phyloP scores from a whole-genome alignment of 2,329 filamentous ascomycete species.

The Fusarium longipes region DNA sequence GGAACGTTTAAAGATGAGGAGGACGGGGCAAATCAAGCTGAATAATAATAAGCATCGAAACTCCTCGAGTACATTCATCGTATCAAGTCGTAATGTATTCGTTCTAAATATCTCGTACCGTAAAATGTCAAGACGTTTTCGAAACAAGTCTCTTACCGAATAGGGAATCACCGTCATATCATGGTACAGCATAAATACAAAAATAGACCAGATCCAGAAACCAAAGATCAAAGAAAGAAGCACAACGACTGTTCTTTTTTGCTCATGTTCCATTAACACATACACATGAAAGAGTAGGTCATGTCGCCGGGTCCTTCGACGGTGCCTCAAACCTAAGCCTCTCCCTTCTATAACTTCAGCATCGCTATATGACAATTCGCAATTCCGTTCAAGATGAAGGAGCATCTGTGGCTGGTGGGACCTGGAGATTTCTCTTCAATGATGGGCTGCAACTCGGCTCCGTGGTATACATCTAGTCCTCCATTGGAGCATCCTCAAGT shows the following conservation, averaged over 20 bases:
- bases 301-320: conserved; percentile 21
- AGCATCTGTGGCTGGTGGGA: conserved; percentile 11
- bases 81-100: conserved; percentile 8
- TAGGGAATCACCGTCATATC: conserved; percentile 44
- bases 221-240: conserved; percentile 35
- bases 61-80: conserved; percentile 3
- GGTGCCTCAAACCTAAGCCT: conserved; percentile 13
- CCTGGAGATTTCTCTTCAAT: conserved; percentile 21
- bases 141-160: conserved; percentile 37
- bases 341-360: conserved; percentile 16
- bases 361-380: conserved; percentile 26
- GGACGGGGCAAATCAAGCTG: conserved; percentile 21
- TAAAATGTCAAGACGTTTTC: neutral
- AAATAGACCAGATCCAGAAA: conserved; percentile 34
- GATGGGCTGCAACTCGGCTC: conserved; percentile 21
- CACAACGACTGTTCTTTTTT: conserved; percentile 44
- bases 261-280: conserved; percentile 49
- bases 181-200: conserved; percentile 47
- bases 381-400: conserved; percentile 33
- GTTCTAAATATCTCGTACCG: conserved; percentile 1
- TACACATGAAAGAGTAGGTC: conserved; percentile 42
- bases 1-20: conserved; percentile 16
- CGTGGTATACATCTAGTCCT: conserved; percentile 53
- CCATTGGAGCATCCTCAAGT: conserved; percentile 65
- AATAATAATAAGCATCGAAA: conserved; percentile 20